Evolutionary conservation across 2,329 filamentous ascomycete species (phyloP).

Genomic region (Monosporascus ibericus): DNA sequence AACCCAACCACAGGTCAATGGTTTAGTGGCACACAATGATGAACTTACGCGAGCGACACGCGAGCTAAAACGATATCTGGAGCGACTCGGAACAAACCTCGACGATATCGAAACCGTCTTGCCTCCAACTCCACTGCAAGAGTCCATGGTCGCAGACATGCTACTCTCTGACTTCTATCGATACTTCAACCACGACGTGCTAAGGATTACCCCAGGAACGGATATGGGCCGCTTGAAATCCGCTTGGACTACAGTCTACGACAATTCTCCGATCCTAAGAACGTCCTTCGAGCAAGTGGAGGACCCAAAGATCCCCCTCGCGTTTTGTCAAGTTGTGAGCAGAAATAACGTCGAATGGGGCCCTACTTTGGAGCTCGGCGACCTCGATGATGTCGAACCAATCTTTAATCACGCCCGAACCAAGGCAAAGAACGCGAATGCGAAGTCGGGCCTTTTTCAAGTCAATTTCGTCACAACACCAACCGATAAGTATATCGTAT

Average conservation of each 20-base stretch:
- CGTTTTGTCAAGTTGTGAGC: conserved; percentile 44
- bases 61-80: conserved; percentile 33
- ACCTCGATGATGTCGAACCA: conserved; percentile 26
- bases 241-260: conserved; percentile 58
- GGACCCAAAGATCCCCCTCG: conserved; percentile 46
- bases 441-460: conserved; percentile 39
- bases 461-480: conserved; percentile 34
- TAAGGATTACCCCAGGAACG: conserved; percentile 50
- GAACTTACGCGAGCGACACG: conserved; percentile 18
- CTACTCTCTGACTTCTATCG: conserved; percentile 62
- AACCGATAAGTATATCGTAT: conserved; percentile 37
- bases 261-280: conserved; percentile 63
- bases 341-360: conserved; percentile 13
- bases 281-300: conserved; percentile 66
- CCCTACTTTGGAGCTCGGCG: conserved; percentile 19
- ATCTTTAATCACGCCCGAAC: conserved; percentile 32
- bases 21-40: neutral
- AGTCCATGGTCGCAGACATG: conserved; percentile 82
- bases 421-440: conserved; percentile 31
- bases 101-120: conserved; percentile 51
- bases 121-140: conserved; percentile 77
- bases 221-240: conserved; percentile 49
- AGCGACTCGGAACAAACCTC: conserved; percentile 27
- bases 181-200: conserved; percentile 82
- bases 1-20: neutral